Evolutionary conservation across 176 grass and related monocot species (phyloP).

Genomic region (Poa pratensis): DNA sequence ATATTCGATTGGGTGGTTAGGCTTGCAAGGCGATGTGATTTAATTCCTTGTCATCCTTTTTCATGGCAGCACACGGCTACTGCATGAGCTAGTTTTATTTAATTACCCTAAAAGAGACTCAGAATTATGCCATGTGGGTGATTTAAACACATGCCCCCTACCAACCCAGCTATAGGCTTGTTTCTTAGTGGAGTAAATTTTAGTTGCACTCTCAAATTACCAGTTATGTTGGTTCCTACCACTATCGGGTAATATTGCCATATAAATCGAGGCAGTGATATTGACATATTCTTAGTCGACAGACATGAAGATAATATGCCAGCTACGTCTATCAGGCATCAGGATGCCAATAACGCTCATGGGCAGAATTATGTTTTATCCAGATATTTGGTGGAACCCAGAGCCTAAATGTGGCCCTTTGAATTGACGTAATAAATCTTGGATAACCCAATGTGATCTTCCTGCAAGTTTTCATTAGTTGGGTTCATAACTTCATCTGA

Average conservation of each 20-base stretch:
- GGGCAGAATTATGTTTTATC: background rate
- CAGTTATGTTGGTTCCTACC: background rate
- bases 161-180: background rate
- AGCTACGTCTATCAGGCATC: background rate
- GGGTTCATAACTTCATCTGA: background rate
- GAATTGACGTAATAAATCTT: background rate
- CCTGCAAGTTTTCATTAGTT: background rate
- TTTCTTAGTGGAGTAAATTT: background rate
- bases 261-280: background rate
- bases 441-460: background rate
- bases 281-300: background rate
- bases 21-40: background rate
- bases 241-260: background rate
- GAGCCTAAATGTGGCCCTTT: background rate
- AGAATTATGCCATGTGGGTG: background rate
- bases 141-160: background rate
- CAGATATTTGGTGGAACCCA: constrained; percentile 23
- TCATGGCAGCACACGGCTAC: background rate
- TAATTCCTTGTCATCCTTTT: background rate
- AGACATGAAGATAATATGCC: background rate
- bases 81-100: background rate
- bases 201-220: background rate
- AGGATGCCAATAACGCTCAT: background rate
- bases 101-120: background rate
- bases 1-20: background rate